Evolutionary conservation across 2,329 filamentous ascomycete genomes (phyloP).

Genomic region (Cladosporium sp.): DNA sequence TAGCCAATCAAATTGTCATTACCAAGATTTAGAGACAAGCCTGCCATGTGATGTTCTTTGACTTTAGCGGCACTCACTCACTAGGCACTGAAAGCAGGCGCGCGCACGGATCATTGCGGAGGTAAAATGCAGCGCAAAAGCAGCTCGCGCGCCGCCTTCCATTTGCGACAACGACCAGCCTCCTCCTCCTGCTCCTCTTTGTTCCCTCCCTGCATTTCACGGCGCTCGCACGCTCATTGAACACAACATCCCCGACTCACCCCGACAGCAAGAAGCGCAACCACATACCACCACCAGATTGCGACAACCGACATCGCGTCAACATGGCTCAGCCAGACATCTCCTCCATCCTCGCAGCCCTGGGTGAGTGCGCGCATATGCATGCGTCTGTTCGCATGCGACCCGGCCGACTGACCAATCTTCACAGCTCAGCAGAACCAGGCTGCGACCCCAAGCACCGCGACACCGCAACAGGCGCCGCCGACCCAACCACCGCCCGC

Average conservation of each 20-base stretch:
- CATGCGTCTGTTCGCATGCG: neutral
- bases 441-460: constrained; percentile 16
- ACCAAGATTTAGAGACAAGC: neutral
- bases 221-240: neutral
- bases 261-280: neutral
- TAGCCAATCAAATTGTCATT: neutral
- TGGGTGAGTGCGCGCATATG: constrained; percentile 36
- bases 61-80: too few relatives aligned
- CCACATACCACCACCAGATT: neutral
- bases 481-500: constrained; percentile 37
- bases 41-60: neutral
- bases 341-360: constrained; percentile 48
- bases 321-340: constrained; percentile 46
- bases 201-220: neutral
- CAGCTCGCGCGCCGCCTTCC: constrained; percentile 1
- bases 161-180: neutral
- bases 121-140: constrained; percentile 4
- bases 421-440: constrained; percentile 44
- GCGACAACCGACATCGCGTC: neutral
- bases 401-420: constrained; percentile 8
- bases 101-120: neutral
- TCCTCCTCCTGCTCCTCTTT: constrained; percentile 6
- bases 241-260: neutral
- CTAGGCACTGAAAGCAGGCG: too few relatives aligned
- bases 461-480: constrained; percentile 34